Percentiles rank a stretch among this genome's conserved stretches.
Evolutionary conservation across 352 stramenopile species (phyloP).

Genomic region (Globisporangium paroecandrum): DNA sequence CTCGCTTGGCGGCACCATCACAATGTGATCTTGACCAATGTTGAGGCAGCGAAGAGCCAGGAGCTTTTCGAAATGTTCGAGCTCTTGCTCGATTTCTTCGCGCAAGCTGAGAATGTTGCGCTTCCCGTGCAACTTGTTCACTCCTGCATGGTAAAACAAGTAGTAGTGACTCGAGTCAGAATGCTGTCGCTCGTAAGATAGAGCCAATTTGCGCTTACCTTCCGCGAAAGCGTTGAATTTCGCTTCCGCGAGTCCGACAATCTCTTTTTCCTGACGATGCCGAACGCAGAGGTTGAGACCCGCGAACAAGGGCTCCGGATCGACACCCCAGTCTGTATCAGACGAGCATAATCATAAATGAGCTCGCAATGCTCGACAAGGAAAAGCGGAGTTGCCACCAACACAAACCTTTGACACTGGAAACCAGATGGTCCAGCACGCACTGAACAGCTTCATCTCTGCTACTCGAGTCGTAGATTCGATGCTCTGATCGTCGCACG

Average conservation of each 20-base stretch:
- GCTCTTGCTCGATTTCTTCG: conserved; percentile 64
- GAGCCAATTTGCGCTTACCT: conserved; percentile 1
- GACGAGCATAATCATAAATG: not conserved
- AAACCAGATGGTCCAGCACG: conserved; percentile 51
- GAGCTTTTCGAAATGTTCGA: conserved; percentile 65
- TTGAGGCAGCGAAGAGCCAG: conserved; percentile 61
- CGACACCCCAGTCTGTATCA: conserved; percentile 58
- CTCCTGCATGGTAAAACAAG: conserved; percentile 17
- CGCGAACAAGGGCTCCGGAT: conserved; percentile 60
- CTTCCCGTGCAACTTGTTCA: conserved; percentile 58
- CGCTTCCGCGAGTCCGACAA: conserved; percentile 34
- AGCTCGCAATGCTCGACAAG: not conserved
- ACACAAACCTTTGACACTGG: conserved; percentile 49
- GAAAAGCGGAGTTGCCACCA: not conserved
- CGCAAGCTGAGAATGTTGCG: conserved; percentile 44
- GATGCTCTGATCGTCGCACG: conserved; percentile 22
- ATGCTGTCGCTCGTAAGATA: conserved; percentile 12
- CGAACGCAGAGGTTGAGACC: conserved; percentile 60
- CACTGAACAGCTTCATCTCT: conserved; percentile 43
- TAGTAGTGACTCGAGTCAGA: not conserved
- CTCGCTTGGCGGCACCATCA: conserved; percentile 47
- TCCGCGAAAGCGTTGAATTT: conserved; percentile 54
- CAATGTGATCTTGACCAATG: conserved; percentile 36
- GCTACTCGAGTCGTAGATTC: conserved; percentile 26
- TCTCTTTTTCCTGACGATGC: conserved; percentile 42